Evolutionary conservation across 2,329 filamentous ascomycete genomes (phyloP).

Genomic region (Paraphoma chrysanthemicola): DNA sequence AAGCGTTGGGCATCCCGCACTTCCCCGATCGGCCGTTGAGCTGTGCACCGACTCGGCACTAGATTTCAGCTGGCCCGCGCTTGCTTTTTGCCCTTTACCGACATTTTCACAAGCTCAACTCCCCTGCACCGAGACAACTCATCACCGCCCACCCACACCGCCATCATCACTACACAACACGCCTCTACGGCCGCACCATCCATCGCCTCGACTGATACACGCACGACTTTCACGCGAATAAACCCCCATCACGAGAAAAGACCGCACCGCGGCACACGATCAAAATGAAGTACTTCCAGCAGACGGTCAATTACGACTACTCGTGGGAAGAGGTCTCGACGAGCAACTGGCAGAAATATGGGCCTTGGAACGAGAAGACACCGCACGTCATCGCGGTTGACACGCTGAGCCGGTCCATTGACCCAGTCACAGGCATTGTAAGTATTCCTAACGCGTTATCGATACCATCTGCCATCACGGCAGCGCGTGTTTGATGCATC

Average conservation of each 20-base stretch:
- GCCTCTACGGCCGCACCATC: neutral
- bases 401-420: slow-evolving; percentile 77
- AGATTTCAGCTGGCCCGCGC: slow-evolving; percentile 12
- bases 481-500: too few relatives aligned
- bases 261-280: slow-evolving; percentile 22
- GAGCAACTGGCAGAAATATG: slow-evolving; percentile 98
- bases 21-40: slow-evolving; percentile 21
- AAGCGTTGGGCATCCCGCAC: slow-evolving; percentile 19
- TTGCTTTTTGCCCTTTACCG: slow-evolving; percentile 23
- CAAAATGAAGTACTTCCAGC: slow-evolving; percentile 93
- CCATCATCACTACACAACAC: neutral
- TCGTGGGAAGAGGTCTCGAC: slow-evolving; percentile 98
- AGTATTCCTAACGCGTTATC: slow-evolving; percentile 42
- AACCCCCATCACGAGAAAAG: neutral
- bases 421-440: slow-evolving; percentile 71
- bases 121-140: slow-evolving; percentile 14
- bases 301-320: slow-evolving; percentile 90
- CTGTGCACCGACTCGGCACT: slow-evolving; percentile 13
- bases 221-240: neutral
- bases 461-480: neutral
- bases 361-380: slow-evolving; percentile 98
- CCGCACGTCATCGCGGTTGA: slow-evolving; percentile 96
- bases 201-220: neutral
- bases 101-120: slow-evolving; percentile 21
- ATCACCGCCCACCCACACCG: slow-evolving; percentile 6